Base-by-base conservation (phyloP, 345 rosid species). In the Brassica incana region DNA sequence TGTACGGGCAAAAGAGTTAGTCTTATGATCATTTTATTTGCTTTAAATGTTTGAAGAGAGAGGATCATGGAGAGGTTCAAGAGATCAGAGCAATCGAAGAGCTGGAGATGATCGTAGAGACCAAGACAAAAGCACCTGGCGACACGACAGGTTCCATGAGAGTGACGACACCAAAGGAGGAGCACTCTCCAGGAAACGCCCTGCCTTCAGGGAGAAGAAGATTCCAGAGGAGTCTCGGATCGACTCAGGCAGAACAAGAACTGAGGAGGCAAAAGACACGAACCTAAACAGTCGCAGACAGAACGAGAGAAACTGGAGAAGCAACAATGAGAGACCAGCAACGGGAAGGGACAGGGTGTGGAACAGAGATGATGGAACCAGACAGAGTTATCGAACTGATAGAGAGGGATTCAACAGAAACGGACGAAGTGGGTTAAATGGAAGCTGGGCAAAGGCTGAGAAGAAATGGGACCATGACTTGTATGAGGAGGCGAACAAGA, bases 391-490 rank as follows among this genome's bases (percentile, higher is more conserved):
- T 69, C 77, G 85, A 69, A 90, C 77, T 79, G 59, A 76, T 6
- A 87, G 92, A 77, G 96, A 89, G 14, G 74, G 86, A 80, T 78
- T 82, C 68, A 65, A 8, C 66, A 62, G 59, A 32, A 84, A 67
- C 2, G 91, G 86, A 65, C 80, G 90, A 84, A 90, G 80, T 78
- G 87, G 80, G 27, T 74, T 76, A 80, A 77, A 29, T 32, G 80
- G 86, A 48, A 82, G 85, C 71, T 84, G 83, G 71, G 75, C 80
- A 16, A 84, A 50, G 23, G 87, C 74, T 35, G 98, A 90, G 82
- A 96, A 90, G 85, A 96, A 90, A 80, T 96, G 99, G 99, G 92
- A 84, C 85, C 98, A 96, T 68, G 99, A 96, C 82, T 71, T 96
- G 88, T 96, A 83, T 25, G 90, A 88, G 3, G 97, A 96, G 77